Conservation (phyloP, 352 stramenopile species). For the Globisporangium nagaii region DNA sequence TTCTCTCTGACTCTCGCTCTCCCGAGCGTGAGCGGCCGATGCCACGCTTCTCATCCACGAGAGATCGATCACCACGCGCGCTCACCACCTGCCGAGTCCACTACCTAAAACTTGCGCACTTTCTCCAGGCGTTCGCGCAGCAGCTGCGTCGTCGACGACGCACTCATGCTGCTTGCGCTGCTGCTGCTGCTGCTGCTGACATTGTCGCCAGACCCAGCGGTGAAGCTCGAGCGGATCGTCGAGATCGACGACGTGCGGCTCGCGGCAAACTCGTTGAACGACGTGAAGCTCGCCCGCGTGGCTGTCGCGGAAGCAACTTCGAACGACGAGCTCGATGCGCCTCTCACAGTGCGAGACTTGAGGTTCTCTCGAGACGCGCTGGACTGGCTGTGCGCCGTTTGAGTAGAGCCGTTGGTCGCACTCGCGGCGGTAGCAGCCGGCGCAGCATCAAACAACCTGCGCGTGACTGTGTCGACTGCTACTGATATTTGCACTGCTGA, state of each 20-base stretch:
- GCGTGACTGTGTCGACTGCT: conserved; percentile 29
- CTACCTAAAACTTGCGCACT: conserved; percentile 17
- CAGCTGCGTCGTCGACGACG: conserved; percentile 15
- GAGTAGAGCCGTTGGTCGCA: background rate
- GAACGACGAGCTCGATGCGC: conserved; percentile 7
- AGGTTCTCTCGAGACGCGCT: conserved; percentile 19
- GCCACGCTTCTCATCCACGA: no score
- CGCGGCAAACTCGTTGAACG: conserved; percentile 32
- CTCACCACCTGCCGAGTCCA: no score
- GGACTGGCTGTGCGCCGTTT: conserved; percentile 9
- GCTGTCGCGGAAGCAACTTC: conserved; percentile 7
- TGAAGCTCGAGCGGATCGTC: conserved; percentile 5
- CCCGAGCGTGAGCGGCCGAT: no score
- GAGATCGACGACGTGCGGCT: conserved; percentile 14
- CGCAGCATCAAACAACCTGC: conserved; percentile 45
- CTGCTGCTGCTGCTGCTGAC: background rate
- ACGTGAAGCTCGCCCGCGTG: conserved; percentile 41
- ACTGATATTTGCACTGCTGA: background rate
- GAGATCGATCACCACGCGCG: no score
- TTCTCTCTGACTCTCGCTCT: no score
- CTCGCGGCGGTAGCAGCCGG: conserved; percentile 3
- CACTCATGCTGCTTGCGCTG: background rate
- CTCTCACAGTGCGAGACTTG: conserved; percentile 4
- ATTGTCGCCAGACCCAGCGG: conserved; percentile 1
- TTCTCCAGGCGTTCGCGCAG: conserved; percentile 17